Evolutionary conservation across 225 moss, liverwort and hornwort genomes (phyloP), one percentile per base, ranked within the genome.

Genomic region (Climacium dendroides): DNA sequence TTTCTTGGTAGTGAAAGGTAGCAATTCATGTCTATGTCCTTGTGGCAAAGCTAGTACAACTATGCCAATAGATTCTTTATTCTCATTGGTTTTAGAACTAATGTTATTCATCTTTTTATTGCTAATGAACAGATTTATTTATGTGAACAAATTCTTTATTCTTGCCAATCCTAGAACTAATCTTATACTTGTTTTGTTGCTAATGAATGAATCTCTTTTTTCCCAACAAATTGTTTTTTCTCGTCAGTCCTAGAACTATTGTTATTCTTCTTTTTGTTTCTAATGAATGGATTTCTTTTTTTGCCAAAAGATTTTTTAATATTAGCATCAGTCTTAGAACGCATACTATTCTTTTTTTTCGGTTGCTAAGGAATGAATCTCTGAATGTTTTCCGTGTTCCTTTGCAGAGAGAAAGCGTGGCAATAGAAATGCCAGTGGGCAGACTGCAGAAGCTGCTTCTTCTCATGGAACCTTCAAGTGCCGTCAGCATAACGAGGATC

Each of bases 351-450:
- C 0, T 47, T 35, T 5, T 37, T 71, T 5, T 23, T 9, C 19
- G 30, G 29, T 18, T 72, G 72, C 30, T 73, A 47, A 47, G 10
- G 18, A 30, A 19, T 83, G 23, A 34, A 41, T 43, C n/a, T 66
- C 15, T 30, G 54, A 13, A 4, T 10, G 2, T 48, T 25, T 35
- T 65, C 34, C 24, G 22, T 87, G 35, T 66, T 85, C 19, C 25
- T 61, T 83, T 82, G 15, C 90, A 93, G 93, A 92, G 81, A 84
- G 93, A 73, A 92, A 92, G 85, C 93, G 93, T 25, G 89, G 86
- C 72, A 90, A 80, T 78, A 84, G 90, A 80, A 90, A 85, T 85
- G 79, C 47, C 19, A 72, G 37, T 77, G 90, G 85, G 20, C 85
- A 90, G 37, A 81, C 85, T 83, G 55, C 82, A 11, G 85, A 92